These are phyloP conservation scores for Lasiosphaeris hirsuta DNA, from an alignment of 495 filamentous ascomycete genomes.

Conservation along the genomic window DNA sequence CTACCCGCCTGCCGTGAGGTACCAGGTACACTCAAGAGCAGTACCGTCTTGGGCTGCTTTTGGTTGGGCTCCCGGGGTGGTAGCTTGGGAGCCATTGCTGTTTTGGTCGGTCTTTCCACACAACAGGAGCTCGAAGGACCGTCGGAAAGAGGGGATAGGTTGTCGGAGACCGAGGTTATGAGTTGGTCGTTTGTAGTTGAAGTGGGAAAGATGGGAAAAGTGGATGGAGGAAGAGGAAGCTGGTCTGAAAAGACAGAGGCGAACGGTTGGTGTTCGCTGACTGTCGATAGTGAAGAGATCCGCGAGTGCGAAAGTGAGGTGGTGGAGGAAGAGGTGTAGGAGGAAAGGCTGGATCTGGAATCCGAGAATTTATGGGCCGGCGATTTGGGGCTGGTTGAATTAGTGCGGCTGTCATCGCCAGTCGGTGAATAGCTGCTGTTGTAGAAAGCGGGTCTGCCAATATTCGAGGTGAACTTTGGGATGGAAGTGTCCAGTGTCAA, in stretches of 20 bases:
- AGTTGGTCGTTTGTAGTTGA: too few species aligned
- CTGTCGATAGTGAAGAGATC: constrained; percentile 40
- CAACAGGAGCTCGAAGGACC: too few species aligned
- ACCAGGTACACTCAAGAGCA: too few species aligned
- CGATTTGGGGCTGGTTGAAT: constrained; percentile 30
- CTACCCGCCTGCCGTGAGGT: too few species aligned
- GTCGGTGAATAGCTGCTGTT: constrained; percentile 27
- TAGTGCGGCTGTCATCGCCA: constrained; percentile 3
- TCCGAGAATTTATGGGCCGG: constrained; percentile 40
- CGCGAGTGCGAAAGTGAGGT: constrained; percentile 37
- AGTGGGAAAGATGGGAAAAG: too few species aligned
- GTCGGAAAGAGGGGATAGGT: too few species aligned
- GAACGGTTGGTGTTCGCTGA: constrained; percentile 28
- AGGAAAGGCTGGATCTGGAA: constrained; percentile 39
- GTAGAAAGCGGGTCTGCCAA: constrained; percentile 17
- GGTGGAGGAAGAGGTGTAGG: constrained; percentile 34
- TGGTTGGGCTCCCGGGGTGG: too few species aligned
- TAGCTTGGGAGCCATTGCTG: too few species aligned
- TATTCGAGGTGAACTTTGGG: constrained; percentile 1
- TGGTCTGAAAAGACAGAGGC: constrained; percentile 9
- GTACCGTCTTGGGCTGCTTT: too few species aligned
- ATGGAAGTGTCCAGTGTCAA: constrained; percentile 30
- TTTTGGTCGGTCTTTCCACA: too few species aligned
- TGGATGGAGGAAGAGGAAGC: neutral
- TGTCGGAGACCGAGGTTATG: too few species aligned